Base-by-base conservation (phyloP, 2,329 filamentous ascomycete genomes). In the Clonostachys chloroleuca region DNA sequence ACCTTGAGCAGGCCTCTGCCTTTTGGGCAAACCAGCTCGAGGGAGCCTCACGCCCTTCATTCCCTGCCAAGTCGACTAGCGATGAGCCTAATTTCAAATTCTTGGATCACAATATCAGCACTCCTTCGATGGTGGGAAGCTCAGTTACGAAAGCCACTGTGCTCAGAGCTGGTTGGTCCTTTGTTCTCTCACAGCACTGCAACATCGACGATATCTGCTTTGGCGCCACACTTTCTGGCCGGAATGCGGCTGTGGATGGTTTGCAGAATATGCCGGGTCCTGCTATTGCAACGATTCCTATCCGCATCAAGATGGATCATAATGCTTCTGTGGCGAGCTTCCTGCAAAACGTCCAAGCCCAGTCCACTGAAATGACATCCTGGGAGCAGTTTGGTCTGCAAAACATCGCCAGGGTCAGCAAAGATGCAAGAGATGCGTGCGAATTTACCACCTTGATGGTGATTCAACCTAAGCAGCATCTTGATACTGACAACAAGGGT, bases 141-240 rank as follows among this genome's bases (percentile, higher is more conserved):
- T 43, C 40, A 14, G 52, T 37, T 34, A 45, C 41, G 2, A 55
- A 48, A 44, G 54, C 56, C 3, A 52, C 54, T 0, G 45, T 58
- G 3, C 24, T 55, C 8, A 49, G 41, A 7, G 46, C 46, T 14
- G 46, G 40, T 36, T 47, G 46, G 46, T 36, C 40, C 13, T 12
- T 47, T 14, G 16, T 37, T 13, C 41, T 47, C 42, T 12, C 43
- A 33, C 34, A 64, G 4, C 68, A 69, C 47, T 58, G 66, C 54
- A 59, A 13, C 49, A 61, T 46, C 16, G 44, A 58, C 17, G 67
- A 72, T 41, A 44, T 58, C 2, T 8, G 52, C 12, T 60, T 56
- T 33, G 58, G 55, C 3, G 40, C 48, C 2, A 47, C 54, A 7
- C 41, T 56, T 1, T 52, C 51, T 2, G 58, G 58, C 9, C 51